Conservation (phyloP, 805 yeast genomes). For the Candida quercuum region DNA sequence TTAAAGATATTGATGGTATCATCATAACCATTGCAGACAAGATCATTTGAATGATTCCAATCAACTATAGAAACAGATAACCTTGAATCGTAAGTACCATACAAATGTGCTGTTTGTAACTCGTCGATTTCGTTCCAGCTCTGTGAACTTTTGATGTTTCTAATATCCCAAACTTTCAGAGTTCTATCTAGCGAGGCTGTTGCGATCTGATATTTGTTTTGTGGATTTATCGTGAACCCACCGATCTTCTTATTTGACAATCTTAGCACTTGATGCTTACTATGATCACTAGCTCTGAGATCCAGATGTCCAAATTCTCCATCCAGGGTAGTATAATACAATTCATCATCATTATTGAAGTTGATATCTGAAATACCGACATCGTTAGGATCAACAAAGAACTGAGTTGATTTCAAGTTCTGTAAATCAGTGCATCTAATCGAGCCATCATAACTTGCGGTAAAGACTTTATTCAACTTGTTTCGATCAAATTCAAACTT, state of each 20-base stretch:
- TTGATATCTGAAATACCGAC: slow-evolving; percentile 74
- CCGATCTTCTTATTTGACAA: slow-evolving; percentile 91
- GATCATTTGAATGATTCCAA: slow-evolving; percentile 50
- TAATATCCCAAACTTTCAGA: slow-evolving; percentile 79
- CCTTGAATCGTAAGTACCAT: slow-evolving; percentile 64
- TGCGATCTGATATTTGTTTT: slow-evolving; percentile 57
- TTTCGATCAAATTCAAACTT: slow-evolving; percentile 49
- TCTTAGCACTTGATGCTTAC: slow-evolving; percentile 30
- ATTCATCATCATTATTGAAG: slow-evolving; percentile 47
- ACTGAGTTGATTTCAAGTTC: slow-evolving; percentile 53
- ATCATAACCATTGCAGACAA: slow-evolving; percentile 93
- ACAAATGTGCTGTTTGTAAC: slow-evolving; percentile 26
- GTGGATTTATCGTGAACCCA: slow-evolving; percentile 77
- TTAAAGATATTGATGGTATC: slow-evolving; percentile 75
- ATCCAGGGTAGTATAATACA: slow-evolving; percentile 70
- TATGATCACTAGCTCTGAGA: slow-evolving; percentile 42
- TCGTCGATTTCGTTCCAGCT: slow-evolving; percentile 57
- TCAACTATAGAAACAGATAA: slow-evolving; percentile 83
- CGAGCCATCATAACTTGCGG: slow-evolving; percentile 86
- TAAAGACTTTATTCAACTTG: slow-evolving; percentile 49
- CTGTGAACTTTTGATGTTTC: slow-evolving; percentile 39
- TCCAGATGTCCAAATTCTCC: slow-evolving; percentile 83
- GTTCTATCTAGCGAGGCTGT: slow-evolving; percentile 89
- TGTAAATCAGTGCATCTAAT: slow-evolving; percentile 66
- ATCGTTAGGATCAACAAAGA: slow-evolving; percentile 50